phyloP scores from a whole-genome alignment of 768 basidiomycete genomes.

The Boletus sensibilis region DNA sequence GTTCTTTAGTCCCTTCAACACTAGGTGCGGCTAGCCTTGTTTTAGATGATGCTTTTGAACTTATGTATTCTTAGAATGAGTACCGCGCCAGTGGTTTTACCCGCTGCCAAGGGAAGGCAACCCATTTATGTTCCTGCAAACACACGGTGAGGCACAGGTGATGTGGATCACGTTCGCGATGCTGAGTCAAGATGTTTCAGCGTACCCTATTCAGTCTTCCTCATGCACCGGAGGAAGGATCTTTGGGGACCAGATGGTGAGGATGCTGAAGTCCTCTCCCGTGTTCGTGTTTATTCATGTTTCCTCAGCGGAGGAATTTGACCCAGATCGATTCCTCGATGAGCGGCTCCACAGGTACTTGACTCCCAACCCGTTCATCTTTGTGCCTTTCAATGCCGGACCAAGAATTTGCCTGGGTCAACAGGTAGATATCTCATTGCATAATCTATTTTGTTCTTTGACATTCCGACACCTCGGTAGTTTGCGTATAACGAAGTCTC shows the following conservation, averaged over 20 bases:
- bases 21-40: conserved; percentile 7
- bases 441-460: background rate
- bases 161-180: background rate
- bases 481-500: conserved; percentile 67
- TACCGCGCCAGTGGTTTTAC: conserved; percentile 22
- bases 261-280: background rate
- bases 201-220: conserved; percentile 44
- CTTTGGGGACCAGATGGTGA: conserved; percentile 70
- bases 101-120: conserved; percentile 21
- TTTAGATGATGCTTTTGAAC: background rate
- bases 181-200: conserved; percentile 23
- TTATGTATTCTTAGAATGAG: conserved; percentile 19
- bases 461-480: conserved; percentile 27
- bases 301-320: conserved; percentile 50
- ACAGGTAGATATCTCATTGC: conserved; percentile 23
- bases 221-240: conserved; percentile 62
- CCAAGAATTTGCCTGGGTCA: conserved; percentile 40
- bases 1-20: conserved; percentile 26
- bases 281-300: background rate
- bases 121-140: conserved; percentile 35
- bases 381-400: conserved; percentile 43
- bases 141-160: conserved; percentile 21
- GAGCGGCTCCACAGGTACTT: conserved; percentile 54
- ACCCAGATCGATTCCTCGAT: conserved; percentile 68
- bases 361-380: conserved; percentile 52